Evolutionary conservation across 2,329 filamentous ascomycete genomes (phyloP), one percentile per base, ranked within the genome.

Genomic region (Pseudogymnoascus sp.): DNA sequence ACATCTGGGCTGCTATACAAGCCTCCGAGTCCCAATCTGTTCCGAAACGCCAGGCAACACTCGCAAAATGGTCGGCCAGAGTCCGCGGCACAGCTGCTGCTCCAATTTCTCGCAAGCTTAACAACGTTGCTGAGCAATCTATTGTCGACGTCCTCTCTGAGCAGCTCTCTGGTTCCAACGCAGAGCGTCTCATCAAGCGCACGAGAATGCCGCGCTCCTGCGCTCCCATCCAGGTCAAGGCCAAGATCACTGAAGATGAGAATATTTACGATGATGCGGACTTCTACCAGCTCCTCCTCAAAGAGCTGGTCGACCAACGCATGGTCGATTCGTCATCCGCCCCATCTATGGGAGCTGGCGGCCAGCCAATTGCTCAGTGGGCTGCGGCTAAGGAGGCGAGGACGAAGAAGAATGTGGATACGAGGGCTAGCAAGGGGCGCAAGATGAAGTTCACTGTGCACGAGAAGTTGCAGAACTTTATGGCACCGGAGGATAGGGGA

Each of bases 391-490:
- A 89, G 72, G 89, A 92, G 70, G 87, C 86, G 63, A 96, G 93
- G 79, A 82, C 88, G 64, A 89, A 89, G 76, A 89, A 90, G 72
- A 84, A 87, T 31, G 90, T 97, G 4, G 94, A 99, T 74, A 92
- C 92, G 18, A 94, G 92, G 73, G 94, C 94, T 0, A 96, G 91
- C 73, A 97, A 97, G 77, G 94, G 94, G 5, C 82, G 94, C 60
- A 97, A 97, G 78, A 84, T 99, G 82, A 83, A 91, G 40, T 99
- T 93, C 76, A 94, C 90, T 14, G 91, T 97, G 53, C 92, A 97
- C 73, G 93, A 97, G 78, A 97, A 97, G 79, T 76, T 99, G 71
- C 91, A 96, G 77, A 97, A 97, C 75, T 97, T 97, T 73, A 97
- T 97, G 92, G 92, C 92, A 10, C 87, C 92, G 0, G 91, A 97